phyloP scores from a whole-genome alignment of 164 flowering plant species.

The Macadamia integrifolia region DNA sequence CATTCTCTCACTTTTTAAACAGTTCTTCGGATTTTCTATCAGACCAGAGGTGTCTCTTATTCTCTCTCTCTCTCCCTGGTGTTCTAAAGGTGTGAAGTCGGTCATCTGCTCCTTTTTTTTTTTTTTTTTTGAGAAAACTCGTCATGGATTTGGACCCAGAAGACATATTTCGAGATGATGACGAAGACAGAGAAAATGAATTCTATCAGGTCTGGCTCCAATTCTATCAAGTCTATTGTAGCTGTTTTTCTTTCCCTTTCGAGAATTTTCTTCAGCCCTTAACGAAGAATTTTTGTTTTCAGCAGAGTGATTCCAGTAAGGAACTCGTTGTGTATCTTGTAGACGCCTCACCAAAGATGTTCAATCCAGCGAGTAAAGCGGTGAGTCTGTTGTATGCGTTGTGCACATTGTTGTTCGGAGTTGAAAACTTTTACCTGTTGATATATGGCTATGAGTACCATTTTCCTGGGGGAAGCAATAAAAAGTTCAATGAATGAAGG shows the following conservation, averaged over 20 bases:
- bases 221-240: not conserved
- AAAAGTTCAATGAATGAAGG: no score
- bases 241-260: not conserved
- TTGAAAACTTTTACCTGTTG: no score
- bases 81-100: no score
- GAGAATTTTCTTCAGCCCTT: not conserved
- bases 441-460: no score
- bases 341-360: constrained; percentile 97
- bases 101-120: not conserved
- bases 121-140: not conserved
- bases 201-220: constrained; percentile 37
- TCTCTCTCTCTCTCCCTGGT: no score
- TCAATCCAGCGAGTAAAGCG: constrained; percentile 31
- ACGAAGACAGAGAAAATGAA: constrained; percentile 59
- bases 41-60: no score
- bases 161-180: constrained; percentile 69
- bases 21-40: no score
- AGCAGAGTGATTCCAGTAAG: constrained; percentile 64
- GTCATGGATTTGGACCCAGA: constrained; percentile 72
- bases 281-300: constrained; percentile 7
- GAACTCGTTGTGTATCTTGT: constrained; percentile 69
- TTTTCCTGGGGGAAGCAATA: no score
- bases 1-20: no score
- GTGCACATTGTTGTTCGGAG: no score
- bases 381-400: constrained; percentile 31